Evolutionary conservation across 129 eudicot genomes (phyloP).

Genomic region (Oenanthe sinensis): DNA sequence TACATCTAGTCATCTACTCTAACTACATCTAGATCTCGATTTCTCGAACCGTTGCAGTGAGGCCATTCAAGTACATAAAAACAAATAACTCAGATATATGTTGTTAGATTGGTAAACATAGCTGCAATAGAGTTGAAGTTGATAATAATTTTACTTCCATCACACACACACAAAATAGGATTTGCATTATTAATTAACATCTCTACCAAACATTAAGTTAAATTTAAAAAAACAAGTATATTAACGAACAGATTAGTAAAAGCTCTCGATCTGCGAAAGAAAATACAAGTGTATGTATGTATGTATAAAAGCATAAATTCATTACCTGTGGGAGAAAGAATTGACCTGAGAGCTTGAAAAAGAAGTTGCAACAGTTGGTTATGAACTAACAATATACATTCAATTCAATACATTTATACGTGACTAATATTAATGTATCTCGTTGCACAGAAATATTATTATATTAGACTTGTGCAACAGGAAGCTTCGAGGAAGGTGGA

Average conservation of each 20-base stretch:
- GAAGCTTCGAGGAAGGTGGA: background rate
- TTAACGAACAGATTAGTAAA: background rate
- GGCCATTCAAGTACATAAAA: background rate
- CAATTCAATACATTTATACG: background rate
- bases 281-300: background rate
- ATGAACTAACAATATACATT: background rate
- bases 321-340: background rate
- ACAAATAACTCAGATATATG: background rate
- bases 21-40: background rate
- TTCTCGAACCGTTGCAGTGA: background rate
- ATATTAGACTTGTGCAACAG: background rate
- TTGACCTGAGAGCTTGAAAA: background rate
- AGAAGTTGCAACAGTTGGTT: background rate
- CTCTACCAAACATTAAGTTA: background rate
- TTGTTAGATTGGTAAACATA: no score
- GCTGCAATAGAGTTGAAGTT: background rate
- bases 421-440: background rate
- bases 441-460: background rate
- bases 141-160: background rate
- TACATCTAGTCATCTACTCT: background rate
- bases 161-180: background rate
- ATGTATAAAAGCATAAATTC: background rate
- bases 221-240: background rate
- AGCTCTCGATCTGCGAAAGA: background rate
- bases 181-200: background rate